Evolutionary conservation across 139 green algal species (phyloP).

Genomic region (Chlamydomonas sphaeroides): DNA sequence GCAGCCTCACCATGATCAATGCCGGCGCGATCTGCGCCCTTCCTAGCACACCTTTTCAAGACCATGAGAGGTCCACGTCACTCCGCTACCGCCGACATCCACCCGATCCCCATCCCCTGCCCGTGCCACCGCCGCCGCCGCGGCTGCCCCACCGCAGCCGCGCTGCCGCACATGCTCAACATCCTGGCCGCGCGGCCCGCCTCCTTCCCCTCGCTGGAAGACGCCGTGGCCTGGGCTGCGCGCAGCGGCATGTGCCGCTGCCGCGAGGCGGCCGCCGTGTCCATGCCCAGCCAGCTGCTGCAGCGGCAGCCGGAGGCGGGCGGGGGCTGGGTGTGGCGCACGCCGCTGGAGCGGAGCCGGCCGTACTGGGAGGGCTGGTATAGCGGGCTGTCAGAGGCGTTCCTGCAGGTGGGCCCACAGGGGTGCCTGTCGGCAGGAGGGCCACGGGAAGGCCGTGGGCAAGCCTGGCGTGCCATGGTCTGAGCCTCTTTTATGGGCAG

Average conservation of each 20-base stretch:
- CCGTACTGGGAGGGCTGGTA: conserved; percentile 93
- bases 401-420: conserved; percentile 75
- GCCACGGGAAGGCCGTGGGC: no score
- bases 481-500: no score
- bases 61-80: no score
- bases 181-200: conserved; percentile 70
- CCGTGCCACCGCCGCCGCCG: neutral
- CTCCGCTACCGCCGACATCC: neutral
- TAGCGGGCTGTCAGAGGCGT: conserved; percentile 80
- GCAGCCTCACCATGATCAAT: no score
- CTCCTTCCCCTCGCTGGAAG: conserved; percentile 64
- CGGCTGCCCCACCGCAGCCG: conserved; percentile 55
- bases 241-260: conserved; percentile 58
- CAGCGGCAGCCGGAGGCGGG: neutral
- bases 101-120: neutral
- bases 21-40: no score
- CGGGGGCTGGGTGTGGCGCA: conserved; percentile 79
- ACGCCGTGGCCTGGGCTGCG: conserved; percentile 75
- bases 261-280: conserved; percentile 69
- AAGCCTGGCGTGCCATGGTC: no score
- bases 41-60: no score
- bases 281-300: conserved; percentile 73
- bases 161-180: conserved; percentile 81
- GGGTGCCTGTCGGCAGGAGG: no score
- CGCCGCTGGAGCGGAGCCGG: conserved; percentile 67